A percentile compares a stretch with the other conserved stretches of the same genome.
Evolutionary conservation across 1,284 basidiomycete species (phyloP).

Genomic region (Sanghuangporus weigelae): DNA sequence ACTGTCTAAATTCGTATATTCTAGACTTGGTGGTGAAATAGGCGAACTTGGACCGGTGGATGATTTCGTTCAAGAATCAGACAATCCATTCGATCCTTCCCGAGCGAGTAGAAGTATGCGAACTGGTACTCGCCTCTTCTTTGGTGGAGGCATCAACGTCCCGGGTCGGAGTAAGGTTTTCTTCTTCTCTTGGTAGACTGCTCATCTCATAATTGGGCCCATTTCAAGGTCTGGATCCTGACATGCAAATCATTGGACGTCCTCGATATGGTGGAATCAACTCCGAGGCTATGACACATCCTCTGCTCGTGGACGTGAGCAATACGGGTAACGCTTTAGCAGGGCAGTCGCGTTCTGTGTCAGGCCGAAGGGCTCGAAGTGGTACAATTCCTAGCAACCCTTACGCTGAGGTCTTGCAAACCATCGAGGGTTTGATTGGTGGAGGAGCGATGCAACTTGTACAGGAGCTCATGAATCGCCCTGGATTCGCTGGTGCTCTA

Average conservation of each 20-base stretch:
- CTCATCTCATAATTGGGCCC: background rate
- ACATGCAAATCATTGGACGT: constrained; percentile 58
- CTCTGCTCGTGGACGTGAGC: constrained; percentile 68
- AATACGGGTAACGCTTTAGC: constrained; percentile 35
- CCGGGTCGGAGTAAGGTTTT: constrained; percentile 6
- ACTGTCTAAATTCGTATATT: background rate
- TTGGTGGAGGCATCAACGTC: constrained; percentile 25
- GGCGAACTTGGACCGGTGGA: constrained; percentile 41
- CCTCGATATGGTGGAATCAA: constrained; percentile 43
- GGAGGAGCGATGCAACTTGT: constrained; percentile 79
- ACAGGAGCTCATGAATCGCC: constrained; percentile 68
- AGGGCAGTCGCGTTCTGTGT: constrained; percentile 43
- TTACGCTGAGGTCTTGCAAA: constrained; percentile 64
- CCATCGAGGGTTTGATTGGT: constrained; percentile 80
- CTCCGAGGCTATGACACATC: constrained; percentile 72
- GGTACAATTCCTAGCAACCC: constrained; percentile 41
- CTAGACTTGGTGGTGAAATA: constrained; percentile 46
- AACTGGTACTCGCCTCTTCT: constrained; percentile 46
- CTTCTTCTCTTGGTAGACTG: background rate
- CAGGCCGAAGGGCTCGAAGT: constrained; percentile 41
- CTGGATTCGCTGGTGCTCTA: constrained; percentile 42
- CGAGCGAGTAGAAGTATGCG: constrained; percentile 42
- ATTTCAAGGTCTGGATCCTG: constrained; percentile 38
- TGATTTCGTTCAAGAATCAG: constrained; percentile 26
- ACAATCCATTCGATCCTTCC: constrained; percentile 52